Base-by-base conservation (phyloP, 495 filamentous ascomycete genomes). In the Talaromyces thailandensis region DNA sequence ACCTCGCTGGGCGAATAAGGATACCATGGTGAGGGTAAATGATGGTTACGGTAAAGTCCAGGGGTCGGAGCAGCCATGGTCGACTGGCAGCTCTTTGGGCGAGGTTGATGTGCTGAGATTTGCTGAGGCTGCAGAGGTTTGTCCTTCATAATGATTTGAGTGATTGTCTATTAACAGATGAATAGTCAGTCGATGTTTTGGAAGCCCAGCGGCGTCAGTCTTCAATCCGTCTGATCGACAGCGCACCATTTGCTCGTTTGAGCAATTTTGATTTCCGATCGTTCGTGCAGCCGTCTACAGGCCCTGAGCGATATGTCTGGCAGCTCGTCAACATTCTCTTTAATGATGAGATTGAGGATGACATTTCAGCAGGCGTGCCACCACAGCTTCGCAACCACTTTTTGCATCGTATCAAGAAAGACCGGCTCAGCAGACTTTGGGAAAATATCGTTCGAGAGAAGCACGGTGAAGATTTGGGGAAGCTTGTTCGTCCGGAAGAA, bases 241-340 rank as follows among this genome's bases (percentile, higher is more conserved):
- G 71, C 1, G 69, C 71, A 57, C 78, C 79, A 14, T 71, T 75
- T 28, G 72, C 74, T 59, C 75, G 71, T 37, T 51, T 79, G 32
- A 62, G 64, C 21, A 69, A 67, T 37, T 62, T 69, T 29, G 69
- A 78, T 35, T 68, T 79, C 26, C 64, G 67, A 28, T 67, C 72
- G 43, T 79, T 78, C 65, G 45, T 69, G 29, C 65, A 76, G 68
- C 65, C 72, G 60, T 64, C 65, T 29, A 67, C 68, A 6, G 69
- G 74, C 21, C 66, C 73, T 53, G 77, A 80, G 64, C 68, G 74
- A 62, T 35, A 78, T 64, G 65, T 75, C 4, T 80, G 78, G 78
- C 72, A 75, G 52, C 80, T 97, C 60, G 88, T 90, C n/a, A 86
- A 87, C 56, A 82, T 96, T 29, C 82, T 98, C 21, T 98, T 94